Base-by-base conservation (phyloP, 164 flowering plant species). In the Dillenia turbinata region DNA sequence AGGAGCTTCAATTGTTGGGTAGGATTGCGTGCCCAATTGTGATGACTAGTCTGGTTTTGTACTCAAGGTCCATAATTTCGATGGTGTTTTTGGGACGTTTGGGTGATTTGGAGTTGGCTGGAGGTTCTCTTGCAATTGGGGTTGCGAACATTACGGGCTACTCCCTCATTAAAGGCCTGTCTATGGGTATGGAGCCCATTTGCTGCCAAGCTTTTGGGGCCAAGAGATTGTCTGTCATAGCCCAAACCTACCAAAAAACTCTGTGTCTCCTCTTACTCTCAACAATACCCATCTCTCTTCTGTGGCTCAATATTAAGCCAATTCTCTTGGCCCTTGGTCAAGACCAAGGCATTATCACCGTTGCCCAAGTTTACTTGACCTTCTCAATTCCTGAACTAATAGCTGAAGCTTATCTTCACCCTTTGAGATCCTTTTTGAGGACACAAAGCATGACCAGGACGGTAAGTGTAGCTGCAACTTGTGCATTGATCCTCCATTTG, bases 141-240 rank as follows among this genome's bases (percentile, higher is more conserved):
- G 81, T 81, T 57, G 84, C 75, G 9, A 85, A 83, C 54, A 68
- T 85, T 8, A 79, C 88, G 0, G 90, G 88, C 17, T 61, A 64
- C 60, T 83, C 90, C 11, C 56, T 85, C 59, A 60, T 81, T 54
- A 79, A 79, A 59, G 90, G 90, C 9, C 73, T 85, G 2, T 60
- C 81, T 33, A 70, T 71, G 63, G 90, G 85, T 5, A 85, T 85
- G 90, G 90, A 85, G 9, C 88, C 90, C 3, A 81, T 85, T 5
- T 83, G 88, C 43, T 74, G 77, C 66, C 90, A 85, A 69, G 88
- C 90, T 6, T 85, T 46, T 48, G 90, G 90, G 6, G 90, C 90
- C 75, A 81, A 72, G 67, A 66, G 80, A 59, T 74, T 64, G 73
- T 66, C 79, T 0, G 73, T 85, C 10, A 66, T 85, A 12, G 66